Base-by-base conservation (phyloP, 2,329 filamentous ascomycete genomes). In the Fusarium nisikadoi region DNA sequence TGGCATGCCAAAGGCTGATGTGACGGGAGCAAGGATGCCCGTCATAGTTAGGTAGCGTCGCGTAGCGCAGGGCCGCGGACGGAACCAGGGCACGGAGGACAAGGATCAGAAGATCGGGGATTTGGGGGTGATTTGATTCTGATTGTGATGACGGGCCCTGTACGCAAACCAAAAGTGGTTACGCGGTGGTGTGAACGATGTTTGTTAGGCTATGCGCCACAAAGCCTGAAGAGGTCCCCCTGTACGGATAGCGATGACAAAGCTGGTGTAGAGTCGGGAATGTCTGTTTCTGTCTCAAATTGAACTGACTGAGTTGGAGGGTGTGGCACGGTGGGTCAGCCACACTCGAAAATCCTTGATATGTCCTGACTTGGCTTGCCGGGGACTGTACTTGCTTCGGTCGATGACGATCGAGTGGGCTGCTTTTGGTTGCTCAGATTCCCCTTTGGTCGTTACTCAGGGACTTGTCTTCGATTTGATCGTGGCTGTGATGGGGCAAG, bases 1-100 rank as follows among this genome's bases (percentile, higher is more conserved):
- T 25, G 79, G 73, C 35, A 81, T 64, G 62, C 80, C 80, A 72
- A 82, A 81, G 52, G 80, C 81, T 35, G 80, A 81, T 55, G 77
- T 73, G 42, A 80, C 72, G 46, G 80, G 79, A 68, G 74, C 78
- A 29, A 79, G 58, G 57, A 79, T 77, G 42, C 74, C 78, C 68
- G 80, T 79, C 80, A 80, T 82, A 56, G 14, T 64, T n/a, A 43
- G 53, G 54, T 56, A 56, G 53, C 23, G 45, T 35, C 35, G 19
- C 27, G n/a, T 33, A 56, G 23, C 35, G 23, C 33, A 53, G 35
- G 49, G 33, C 33, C 49, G 33, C 49, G 23, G 35, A 53, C 54
- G 42, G 31, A 33, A 20, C 29, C 53, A 47, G 46, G 56, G 27
- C 35, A 39, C 27, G 36, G 46, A 55, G 56, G 29, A 25, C 54